A percentile compares a stretch with the other conserved stretches of the same genome.
Conservation (phyloP, 1,139 yeast species). For the Geotrichum carabidarum region DNA sequence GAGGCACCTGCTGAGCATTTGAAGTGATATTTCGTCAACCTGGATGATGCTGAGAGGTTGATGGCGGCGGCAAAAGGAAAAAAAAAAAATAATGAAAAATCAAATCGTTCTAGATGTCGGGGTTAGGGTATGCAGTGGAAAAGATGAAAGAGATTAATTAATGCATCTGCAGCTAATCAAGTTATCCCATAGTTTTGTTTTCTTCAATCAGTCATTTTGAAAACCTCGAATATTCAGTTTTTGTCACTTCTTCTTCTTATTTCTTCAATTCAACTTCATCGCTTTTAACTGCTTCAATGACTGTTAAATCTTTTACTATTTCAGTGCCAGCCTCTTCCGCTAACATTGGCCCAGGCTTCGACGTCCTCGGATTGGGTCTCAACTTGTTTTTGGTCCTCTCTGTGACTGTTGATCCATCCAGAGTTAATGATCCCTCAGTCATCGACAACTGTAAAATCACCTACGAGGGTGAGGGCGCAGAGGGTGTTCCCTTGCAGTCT, state of each 20-base stretch:
- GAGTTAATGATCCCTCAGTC: slow-evolving; percentile 47
- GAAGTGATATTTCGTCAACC: neutral
- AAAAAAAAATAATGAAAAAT: neutral
- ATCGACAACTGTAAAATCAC: slow-evolving; percentile 60
- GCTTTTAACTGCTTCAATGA: neutral
- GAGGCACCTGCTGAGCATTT: slow-evolving; percentile 12
- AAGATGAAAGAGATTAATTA: neutral
- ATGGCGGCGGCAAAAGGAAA: neutral
- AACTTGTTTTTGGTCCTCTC: slow-evolving; percentile 63
- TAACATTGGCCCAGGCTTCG: slow-evolving; percentile 97
- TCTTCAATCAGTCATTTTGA: neutral
- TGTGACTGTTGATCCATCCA: slow-evolving; percentile 56
- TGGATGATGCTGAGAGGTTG: neutral
- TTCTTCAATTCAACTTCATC: neutral
- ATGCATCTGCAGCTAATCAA: neutral
- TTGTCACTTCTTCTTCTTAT: neutral
- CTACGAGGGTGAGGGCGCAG: slow-evolving; percentile 76
- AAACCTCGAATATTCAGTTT: neutral
- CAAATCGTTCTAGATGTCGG: neutral
- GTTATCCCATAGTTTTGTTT: neutral
- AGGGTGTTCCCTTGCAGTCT: slow-evolving; percentile 67
- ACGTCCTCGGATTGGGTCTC: slow-evolving; percentile 88
- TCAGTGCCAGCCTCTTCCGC: slow-evolving; percentile 96
- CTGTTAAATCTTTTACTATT: slow-evolving; percentile 37
- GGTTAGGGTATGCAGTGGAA: neutral